Evolutionary conservation across 371 early-diverging fungal genomes (phyloP).

Genomic region (Umbelopsis sp.): DNA sequence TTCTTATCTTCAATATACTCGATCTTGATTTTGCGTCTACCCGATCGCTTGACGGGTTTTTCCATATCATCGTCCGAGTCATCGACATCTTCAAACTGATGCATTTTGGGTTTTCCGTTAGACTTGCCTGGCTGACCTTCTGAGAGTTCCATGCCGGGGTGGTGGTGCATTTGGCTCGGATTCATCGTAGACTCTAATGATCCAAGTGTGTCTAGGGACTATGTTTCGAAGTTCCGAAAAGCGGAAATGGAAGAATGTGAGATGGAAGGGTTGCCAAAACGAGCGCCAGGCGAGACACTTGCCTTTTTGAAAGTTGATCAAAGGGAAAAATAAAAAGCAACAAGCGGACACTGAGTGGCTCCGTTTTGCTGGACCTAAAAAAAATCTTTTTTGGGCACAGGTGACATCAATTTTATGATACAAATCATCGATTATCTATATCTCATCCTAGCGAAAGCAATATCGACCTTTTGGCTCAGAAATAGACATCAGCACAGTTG

Average conservation of each 20-base stretch:
- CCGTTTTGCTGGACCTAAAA: slow-evolving; percentile 20
- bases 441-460: background rate
- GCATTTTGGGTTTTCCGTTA: slow-evolving; percentile 22
- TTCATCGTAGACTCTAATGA: slow-evolving; percentile 19
- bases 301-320: slow-evolving; percentile 9
- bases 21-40: slow-evolving; percentile 95
- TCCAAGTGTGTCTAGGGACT: background rate
- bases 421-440: no score
- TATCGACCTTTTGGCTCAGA: background rate
- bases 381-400: slow-evolving; percentile 15
- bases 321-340: slow-evolving; percentile 24
- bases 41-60: slow-evolving; percentile 64
- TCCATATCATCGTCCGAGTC: slow-evolving; percentile 52
- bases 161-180: slow-evolving; percentile 27
- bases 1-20: slow-evolving; percentile 96
- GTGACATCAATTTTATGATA: slow-evolving; percentile 9
- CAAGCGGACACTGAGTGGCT: slow-evolving; percentile 20
- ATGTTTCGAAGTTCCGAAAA: slow-evolving; percentile 19
- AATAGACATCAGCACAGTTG: no score
- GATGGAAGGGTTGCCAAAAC: slow-evolving; percentile 35
- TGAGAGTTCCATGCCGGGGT: slow-evolving; percentile 20
- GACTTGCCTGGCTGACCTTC: slow-evolving; percentile 15
- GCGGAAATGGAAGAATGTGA: slow-evolving; percentile 20
- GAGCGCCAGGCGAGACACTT: slow-evolving; percentile 29
- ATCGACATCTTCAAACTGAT: slow-evolving; percentile 28